Conservation (phyloP, 2,329 filamentous ascomycete species). For the Ceratocystis lukuohia region DNA sequence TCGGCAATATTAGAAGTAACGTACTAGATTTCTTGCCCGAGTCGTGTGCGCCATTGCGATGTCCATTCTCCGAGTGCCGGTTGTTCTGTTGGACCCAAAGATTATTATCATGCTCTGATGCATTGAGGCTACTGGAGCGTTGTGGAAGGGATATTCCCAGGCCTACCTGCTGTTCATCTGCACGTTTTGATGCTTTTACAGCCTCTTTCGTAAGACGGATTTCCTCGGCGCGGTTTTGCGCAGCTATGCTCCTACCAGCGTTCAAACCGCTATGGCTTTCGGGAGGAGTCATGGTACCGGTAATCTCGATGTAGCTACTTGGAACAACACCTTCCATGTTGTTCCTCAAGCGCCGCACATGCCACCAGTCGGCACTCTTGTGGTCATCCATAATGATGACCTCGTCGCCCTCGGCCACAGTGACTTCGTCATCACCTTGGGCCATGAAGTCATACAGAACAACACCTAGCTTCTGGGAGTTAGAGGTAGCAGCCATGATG, state of each 20-base stretch:
- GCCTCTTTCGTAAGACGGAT: constrained; percentile 71
- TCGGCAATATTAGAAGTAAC: neutral
- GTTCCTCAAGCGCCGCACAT: constrained; percentile 78
- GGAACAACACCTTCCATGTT: constrained; percentile 93
- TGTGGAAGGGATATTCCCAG: constrained; percentile 61
- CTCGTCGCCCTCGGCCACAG: constrained; percentile 77
- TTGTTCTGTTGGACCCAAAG: constrained; percentile 49
- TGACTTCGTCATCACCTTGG: constrained; percentile 92
- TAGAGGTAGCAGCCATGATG: constrained; percentile 61
- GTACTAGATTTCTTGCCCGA: constrained; percentile 56
- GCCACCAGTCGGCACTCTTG: constrained; percentile 98
- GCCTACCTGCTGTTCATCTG: constrained; percentile 51
- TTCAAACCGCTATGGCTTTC: constrained; percentile 38
- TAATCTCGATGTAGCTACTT: constrained; percentile 88
- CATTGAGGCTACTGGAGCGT: constrained; percentile 64
- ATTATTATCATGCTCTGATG: constrained; percentile 52
- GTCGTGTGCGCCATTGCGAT: constrained; percentile 28
- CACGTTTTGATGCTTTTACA: constrained; percentile 37
- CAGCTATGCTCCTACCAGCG: constrained; percentile 49
- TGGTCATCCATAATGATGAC: constrained; percentile 79
- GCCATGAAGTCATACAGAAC: constrained; percentile 94
- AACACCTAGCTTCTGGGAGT: constrained; percentile 63
- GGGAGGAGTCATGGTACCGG: constrained; percentile 46
- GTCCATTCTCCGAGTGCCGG: constrained; percentile 27
- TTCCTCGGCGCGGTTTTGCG: constrained; percentile 69